Conservation (phyloP, 768 basidiomycete species). For the Chalciporus chontae region DNA sequence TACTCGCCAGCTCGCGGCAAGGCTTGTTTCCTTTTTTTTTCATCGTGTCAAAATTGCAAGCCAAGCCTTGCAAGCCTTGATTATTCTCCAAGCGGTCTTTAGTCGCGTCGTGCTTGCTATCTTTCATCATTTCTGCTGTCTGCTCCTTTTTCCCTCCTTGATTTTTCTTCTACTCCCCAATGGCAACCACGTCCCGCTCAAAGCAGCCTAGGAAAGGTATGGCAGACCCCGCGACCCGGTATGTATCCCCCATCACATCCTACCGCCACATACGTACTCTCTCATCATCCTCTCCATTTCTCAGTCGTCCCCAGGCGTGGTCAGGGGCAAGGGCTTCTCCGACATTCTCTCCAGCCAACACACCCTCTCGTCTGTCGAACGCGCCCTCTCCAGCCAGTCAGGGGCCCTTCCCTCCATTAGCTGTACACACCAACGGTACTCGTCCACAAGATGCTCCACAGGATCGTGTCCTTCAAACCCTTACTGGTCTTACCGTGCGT, state of each 20-base stretch:
- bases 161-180: constrained; percentile 32
- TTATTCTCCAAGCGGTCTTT: constrained; percentile 22
- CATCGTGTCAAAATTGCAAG: constrained; percentile 22
- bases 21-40: constrained; percentile 17
- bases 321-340: constrained; percentile 64
- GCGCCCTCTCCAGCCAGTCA: constrained; percentile 34
- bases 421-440: constrained; percentile 44
- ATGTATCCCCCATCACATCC: constrained; percentile 32
- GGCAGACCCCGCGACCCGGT: constrained; percentile 51
- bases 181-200: constrained; percentile 63
- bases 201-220: constrained; percentile 63
- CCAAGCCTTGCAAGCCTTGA: constrained; percentile 16
- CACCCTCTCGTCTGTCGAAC: constrained; percentile 41
- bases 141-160: constrained; percentile 28
- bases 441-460: constrained; percentile 45
- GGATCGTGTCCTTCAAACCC: constrained; percentile 60
- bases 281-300: constrained; percentile 10
- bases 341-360: constrained; percentile 56
- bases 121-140: constrained; percentile 34
- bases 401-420: constrained; percentile 43
- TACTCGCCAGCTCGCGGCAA: constrained; percentile 25
- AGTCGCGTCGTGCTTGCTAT: constrained; percentile 35
- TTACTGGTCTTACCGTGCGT: constrained; percentile 71
- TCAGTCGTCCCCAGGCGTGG: constrained; percentile 56
- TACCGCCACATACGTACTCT: constrained; percentile 12